Conservation (phyloP, 768 basidiomycete genomes). For the Mycena amicta region DNA sequence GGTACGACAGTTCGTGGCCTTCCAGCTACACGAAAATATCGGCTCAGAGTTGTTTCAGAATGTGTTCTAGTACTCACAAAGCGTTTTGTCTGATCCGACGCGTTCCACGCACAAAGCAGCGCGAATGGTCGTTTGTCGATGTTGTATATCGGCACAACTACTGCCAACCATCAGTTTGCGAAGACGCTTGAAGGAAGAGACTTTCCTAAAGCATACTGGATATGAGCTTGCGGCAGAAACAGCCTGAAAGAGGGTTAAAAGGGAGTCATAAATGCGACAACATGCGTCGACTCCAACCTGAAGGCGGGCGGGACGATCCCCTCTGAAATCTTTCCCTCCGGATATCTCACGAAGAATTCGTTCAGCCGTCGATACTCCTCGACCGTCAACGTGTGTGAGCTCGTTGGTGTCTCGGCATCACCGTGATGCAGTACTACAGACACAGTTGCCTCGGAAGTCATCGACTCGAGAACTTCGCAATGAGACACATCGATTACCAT, state of each 20-base stretch:
- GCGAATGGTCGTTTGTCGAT: constrained; percentile 92
- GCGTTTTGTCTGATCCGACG: constrained; percentile 75
- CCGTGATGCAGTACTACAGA: constrained; percentile 75
- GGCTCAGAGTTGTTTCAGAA: constrained; percentile 9
- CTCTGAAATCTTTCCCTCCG: constrained; percentile 87
- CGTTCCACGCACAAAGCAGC: constrained; percentile 88
- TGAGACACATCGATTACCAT: constrained; percentile 92
- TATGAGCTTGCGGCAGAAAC: constrained; percentile 72
- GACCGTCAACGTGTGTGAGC: constrained; percentile 56
- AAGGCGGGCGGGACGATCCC: constrained; percentile 84
- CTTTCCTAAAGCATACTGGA: constrained; percentile 88
- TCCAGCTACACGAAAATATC: constrained; percentile 57
- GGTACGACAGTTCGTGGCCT: constrained; percentile 87
- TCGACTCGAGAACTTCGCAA: constrained; percentile 82
- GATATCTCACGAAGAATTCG: constrained; percentile 75
- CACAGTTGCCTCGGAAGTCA: constrained; percentile 60
- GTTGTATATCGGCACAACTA: constrained; percentile 91
- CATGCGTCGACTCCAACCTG: too few species aligned
- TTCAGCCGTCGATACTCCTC: constrained; percentile 78
- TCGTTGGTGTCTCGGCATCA: constrained; percentile 54
- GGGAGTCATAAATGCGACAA: too few species aligned
- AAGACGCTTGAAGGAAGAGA: constrained; percentile 17
- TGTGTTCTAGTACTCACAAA: constrained; percentile 54
- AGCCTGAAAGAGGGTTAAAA: too few species aligned
- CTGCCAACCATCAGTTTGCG: constrained; percentile 10